Percentiles rank a stretch among this genome's conserved stretches.
These are phyloP conservation scores for Rhinocladiella similis DNA, from an alignment of 2,329 filamentous ascomycete genomes.

Conservation along the genomic window DNA sequence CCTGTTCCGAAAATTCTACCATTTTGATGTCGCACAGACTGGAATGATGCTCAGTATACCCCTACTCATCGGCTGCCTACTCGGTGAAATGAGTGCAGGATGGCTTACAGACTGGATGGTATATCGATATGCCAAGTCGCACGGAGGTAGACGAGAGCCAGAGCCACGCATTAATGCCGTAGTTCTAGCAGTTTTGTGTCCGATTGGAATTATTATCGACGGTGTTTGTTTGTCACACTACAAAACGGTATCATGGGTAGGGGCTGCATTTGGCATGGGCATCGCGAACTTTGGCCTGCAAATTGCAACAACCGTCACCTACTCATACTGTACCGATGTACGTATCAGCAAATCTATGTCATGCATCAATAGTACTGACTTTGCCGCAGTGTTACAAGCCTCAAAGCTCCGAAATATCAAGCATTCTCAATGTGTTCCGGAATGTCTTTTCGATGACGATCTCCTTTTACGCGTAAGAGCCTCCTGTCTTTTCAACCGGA, in stretches of 20 bases:
- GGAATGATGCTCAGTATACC: conserved; percentile 30
- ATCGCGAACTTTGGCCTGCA: conserved; percentile 39
- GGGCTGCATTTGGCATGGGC: conserved; percentile 39
- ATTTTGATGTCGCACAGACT: conserved; percentile 29
- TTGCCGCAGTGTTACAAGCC: conserved; percentile 36
- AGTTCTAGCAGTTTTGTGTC: conserved; percentile 27
- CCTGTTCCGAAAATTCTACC: conserved; percentile 28
- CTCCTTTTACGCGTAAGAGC: conserved; percentile 33
- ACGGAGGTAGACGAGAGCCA: conserved; percentile 16
- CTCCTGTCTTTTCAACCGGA: background rate
- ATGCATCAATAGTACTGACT: background rate
- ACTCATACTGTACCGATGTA: conserved; percentile 38
- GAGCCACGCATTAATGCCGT: conserved; percentile 18
- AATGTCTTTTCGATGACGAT: conserved; percentile 36
- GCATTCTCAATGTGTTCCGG: conserved; percentile 36
- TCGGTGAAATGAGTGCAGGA: conserved; percentile 31
- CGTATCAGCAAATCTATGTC: conserved; percentile 1
- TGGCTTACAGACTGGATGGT: conserved; percentile 21
- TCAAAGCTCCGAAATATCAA: conserved; percentile 38
- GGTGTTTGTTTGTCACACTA: conserved; percentile 32
- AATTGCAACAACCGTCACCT: conserved; percentile 38
- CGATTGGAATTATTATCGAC: conserved; percentile 34
- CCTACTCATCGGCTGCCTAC: conserved; percentile 28
- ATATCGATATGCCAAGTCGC: conserved; percentile 16
- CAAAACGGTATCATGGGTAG: conserved; percentile 35